Conservation (phyloP, 176 grass and related monocot species). For the Oryza meridionalis region DNA sequence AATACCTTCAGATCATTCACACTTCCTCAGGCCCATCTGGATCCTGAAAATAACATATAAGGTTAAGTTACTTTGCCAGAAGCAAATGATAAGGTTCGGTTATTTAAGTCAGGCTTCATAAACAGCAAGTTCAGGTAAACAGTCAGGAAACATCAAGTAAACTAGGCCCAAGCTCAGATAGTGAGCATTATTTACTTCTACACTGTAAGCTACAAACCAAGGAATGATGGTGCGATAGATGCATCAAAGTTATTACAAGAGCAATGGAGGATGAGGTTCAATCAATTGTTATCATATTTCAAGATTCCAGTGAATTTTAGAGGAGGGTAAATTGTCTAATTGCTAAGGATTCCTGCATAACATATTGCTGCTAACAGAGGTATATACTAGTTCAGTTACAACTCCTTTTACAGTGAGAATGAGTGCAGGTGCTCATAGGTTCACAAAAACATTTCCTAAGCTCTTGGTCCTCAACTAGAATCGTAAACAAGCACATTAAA, state of each 20-base stretch:
- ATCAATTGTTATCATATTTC: not conserved
- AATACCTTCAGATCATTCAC: conserved; percentile 28
- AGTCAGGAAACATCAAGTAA: conserved; percentile 5
- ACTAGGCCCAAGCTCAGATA: conserved; percentile 12
- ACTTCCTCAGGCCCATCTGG: conserved; percentile 39
- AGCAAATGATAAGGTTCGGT: conserved; percentile 11
- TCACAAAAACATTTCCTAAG: not conserved
- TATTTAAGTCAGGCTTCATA: conserved; percentile 7
- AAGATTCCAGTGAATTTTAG: conserved; percentile 17
- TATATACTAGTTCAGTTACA: not conserved
- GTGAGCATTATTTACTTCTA: conserved; percentile 4
- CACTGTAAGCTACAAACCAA: not conserved
- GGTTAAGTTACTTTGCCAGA: conserved; percentile 9
- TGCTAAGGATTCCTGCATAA: not conserved
- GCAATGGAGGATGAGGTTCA: not conserved
- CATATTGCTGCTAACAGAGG: not conserved
- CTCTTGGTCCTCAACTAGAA: not conserved
- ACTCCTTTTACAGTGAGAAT: not conserved
- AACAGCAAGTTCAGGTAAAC: conserved; percentile 3
- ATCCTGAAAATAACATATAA: conserved; percentile 36
- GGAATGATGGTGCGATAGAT: not conserved
- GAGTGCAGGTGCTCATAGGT: not conserved
- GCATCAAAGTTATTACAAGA: not conserved
- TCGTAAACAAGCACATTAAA: not conserved
- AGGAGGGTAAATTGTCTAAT: not conserved